Base-by-base conservation (phyloP, 1,139 yeast species). In the Torulaspora globosa region DNA sequence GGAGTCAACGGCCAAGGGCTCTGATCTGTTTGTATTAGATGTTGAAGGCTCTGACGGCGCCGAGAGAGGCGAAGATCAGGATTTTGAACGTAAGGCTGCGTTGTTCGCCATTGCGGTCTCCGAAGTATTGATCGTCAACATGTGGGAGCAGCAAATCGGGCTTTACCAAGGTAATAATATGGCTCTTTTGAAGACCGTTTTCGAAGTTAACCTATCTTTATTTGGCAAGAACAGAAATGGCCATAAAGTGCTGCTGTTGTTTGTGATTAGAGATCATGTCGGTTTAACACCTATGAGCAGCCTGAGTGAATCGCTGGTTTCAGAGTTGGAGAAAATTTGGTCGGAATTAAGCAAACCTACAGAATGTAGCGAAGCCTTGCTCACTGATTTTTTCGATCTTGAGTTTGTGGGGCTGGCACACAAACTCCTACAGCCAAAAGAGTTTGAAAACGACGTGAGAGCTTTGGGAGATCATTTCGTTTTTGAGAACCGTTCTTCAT, bases 31-130 rank as follows among this genome's bases (percentile, higher is more conserved):
- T 56, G 95, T 92, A 2, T 76, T 92, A 78, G 98, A 92, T 64
- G 97, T 92, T 15, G 98, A 92, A 69, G 98, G 98, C 38, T 89
- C 97, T 1, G 98, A 92, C 68, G 98, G 98, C 39, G 77, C 97
- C 53, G 98, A 92, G 68, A 77, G 97, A 48, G 98, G 98, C 12
- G 98, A 92, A 58, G 98, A 92, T 66, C 97, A 92, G 66, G 98
- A 92, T 66, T 92, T 92, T 67, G 98, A 92, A 67, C 77, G 98
- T 49, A 92, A 92, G 62, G 90, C 97, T 1, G 97, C 98, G 0
- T 70, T 94, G 41, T 92, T 92, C 73, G 97, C 98, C 0, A 71
- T 92, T 51, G 80, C 97, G 6, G 90, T 97, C 0, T 82, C 95
- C 14, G 98, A 92, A 62, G 82, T 90, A 2, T 74, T 92, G 58